phyloP scores from a whole-genome alignment of 108 stramenopile genomes.

The Conticribra weissflogii region DNA sequence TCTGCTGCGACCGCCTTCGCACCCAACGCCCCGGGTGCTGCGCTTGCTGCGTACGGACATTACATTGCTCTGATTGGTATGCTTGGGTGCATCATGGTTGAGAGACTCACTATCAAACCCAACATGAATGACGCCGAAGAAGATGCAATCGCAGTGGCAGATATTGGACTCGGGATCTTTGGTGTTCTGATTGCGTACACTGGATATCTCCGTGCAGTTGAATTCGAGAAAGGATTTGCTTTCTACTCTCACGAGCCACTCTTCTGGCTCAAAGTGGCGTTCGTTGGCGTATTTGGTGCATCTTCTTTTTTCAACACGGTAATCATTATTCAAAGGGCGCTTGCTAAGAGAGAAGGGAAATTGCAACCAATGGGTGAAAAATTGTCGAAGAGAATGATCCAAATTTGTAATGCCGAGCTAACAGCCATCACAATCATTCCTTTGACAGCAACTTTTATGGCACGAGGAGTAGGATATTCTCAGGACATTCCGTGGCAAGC shows the following conservation, averaged over 20 bases:
- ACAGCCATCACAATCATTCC: conserved; percentile 45
- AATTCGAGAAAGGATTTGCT: conserved; percentile 77
- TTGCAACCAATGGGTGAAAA: conserved; percentile 45
- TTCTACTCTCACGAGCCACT: conserved; percentile 83
- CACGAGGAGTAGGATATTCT: conserved; percentile 46
- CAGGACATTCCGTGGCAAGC: conserved; percentile 52
- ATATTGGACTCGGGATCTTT: conserved; percentile 59
- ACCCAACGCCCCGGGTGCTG: conserved; percentile 51
- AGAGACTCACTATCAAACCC: conserved; percentile 69
- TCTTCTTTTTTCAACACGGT: conserved; percentile 65
- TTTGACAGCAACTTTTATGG: conserved; percentile 56
- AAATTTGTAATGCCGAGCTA: conserved; percentile 54
- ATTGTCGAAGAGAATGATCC: conserved; percentile 45
- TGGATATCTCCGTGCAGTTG: conserved; percentile 62
- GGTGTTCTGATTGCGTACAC: conserved; percentile 53
- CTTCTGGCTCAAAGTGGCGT: conserved; percentile 83
- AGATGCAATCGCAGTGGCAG: conserved; percentile 55
- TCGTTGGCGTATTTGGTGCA: conserved; percentile 62
- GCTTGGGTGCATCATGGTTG: conserved; percentile 56
- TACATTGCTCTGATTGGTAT: conserved; percentile 63
- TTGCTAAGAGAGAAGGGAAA: conserved; percentile 45
- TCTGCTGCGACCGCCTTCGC: conserved; percentile 53
- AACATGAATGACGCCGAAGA: conserved; percentile 70
- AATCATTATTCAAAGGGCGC: conserved; percentile 54
- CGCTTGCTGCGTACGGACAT: conserved; percentile 79